Conservation (phyloP, 2,329 filamentous ascomycete genomes). For the Stemphylium vesicarium region DNA sequence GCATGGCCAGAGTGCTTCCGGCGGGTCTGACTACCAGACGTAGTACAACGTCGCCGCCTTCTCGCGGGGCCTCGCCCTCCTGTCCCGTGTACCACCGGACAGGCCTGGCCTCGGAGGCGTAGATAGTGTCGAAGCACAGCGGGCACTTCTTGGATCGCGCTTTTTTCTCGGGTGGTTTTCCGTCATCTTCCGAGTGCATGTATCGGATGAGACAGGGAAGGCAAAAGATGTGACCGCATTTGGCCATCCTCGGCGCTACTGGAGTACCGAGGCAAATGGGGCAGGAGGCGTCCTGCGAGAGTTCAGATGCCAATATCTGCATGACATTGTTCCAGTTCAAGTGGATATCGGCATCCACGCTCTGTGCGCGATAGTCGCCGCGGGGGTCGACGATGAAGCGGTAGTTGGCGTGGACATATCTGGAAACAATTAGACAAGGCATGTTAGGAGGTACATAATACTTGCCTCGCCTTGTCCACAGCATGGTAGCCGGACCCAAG, state of each 20-base stretch:
- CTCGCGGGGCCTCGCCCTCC: slow-evolving; percentile 77
- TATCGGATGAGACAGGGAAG: slow-evolving; percentile 91
- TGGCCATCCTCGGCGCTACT: slow-evolving; percentile 94
- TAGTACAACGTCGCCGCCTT: slow-evolving; percentile 88
- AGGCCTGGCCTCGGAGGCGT: slow-evolving; percentile 85
- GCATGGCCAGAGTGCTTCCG: slow-evolving; percentile 84
- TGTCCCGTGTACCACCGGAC: slow-evolving; percentile 92
- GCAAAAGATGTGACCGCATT: slow-evolving; percentile 96
- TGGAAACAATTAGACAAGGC: slow-evolving; percentile 39
- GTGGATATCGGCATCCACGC: slow-evolving; percentile 84
- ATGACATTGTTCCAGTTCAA: slow-evolving; percentile 90
- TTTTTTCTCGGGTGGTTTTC: slow-evolving; percentile 67
- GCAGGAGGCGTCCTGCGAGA: slow-evolving; percentile 87
- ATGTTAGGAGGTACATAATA: not conserved
- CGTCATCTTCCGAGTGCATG: slow-evolving; percentile 83
- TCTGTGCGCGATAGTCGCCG: slow-evolving; percentile 79
- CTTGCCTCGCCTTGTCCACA: slow-evolving; percentile 83
- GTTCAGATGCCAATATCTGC: slow-evolving; percentile 87
- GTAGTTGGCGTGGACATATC: slow-evolving; percentile 95
- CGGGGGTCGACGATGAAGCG: slow-evolving; percentile 90
- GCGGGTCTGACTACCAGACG: slow-evolving; percentile 82
- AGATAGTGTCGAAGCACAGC: slow-evolving; percentile 93
- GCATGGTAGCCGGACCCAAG: slow-evolving; percentile 88
- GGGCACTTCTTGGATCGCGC: slow-evolving; percentile 93
- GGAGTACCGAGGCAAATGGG: slow-evolving; percentile 94